Conservation (phyloP, 306 rosid species). For the Vigna trinervia region DNA sequence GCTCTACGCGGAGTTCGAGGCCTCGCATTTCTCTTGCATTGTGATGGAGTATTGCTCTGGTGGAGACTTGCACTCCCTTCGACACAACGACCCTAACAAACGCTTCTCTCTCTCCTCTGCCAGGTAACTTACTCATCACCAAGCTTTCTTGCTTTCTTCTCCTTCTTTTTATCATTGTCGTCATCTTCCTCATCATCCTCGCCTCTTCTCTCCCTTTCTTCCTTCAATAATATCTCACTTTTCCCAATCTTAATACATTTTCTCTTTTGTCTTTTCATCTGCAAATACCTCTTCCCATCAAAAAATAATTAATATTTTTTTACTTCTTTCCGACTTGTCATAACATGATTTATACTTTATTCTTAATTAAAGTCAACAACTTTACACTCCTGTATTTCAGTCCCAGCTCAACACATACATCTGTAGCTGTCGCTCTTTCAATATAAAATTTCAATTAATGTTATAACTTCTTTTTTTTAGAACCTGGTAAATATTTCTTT, state of each 20-base stretch:
- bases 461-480: no score
- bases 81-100: constrained; percentile 68
- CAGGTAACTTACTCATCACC: constrained; percentile 52
- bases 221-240: background rate
- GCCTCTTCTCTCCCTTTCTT: background rate
- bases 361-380: background rate
- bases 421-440: no score
- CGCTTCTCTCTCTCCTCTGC: constrained; percentile 87
- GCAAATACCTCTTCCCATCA: no score
- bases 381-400: background rate
- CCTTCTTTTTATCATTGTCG: background rate
- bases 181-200: no score
- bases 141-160: no score
- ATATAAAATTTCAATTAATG: no score
- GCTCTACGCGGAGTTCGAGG: constrained; percentile 92
- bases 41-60: constrained; percentile 98
- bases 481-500: background rate
- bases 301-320: no score
- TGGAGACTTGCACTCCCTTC: constrained; percentile 90
- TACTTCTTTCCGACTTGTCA: background rate
- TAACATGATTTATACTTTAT: no score
- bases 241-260: no score
- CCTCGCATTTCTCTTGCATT: constrained; percentile 90
- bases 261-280: background rate
- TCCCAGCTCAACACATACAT: background rate